Percentiles rank a stretch among this genome's conserved stretches.
Conservation (phyloP, 2,329 filamentous ascomycete genomes). For the Fusarium fujikuroi region DNA sequence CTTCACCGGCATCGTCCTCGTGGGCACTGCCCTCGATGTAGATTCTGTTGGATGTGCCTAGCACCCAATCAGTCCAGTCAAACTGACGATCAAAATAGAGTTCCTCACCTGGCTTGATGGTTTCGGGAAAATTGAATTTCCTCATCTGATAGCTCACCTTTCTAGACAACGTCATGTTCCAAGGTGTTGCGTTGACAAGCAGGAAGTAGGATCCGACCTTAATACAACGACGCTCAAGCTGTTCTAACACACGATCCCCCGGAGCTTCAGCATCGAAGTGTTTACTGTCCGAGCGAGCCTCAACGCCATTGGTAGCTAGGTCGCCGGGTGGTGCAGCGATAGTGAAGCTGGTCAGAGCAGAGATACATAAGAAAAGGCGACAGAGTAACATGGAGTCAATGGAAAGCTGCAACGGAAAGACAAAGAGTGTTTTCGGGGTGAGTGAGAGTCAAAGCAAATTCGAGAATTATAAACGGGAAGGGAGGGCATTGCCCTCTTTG, state of each 20-base stretch:
- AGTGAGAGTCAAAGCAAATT: no score
- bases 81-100: fast-evolving
- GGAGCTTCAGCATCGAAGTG: fast-evolving
- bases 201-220: background rate
- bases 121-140: background rate
- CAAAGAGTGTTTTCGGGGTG: no score
- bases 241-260: background rate
- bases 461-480: no score
- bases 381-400: background rate
- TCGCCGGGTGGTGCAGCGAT: background rate
- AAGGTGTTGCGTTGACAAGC: background rate
- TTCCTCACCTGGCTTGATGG: background rate
- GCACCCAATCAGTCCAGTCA: fast-evolving
- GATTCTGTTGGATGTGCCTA: background rate
- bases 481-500: background rate
- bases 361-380: background rate
- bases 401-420: no score
- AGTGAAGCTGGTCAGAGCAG: background rate
- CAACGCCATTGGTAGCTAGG: background rate
- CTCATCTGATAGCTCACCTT: background rate
- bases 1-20: background rate
- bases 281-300: background rate
- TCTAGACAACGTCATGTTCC: background rate
- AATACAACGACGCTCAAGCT: background rate
- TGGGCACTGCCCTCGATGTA: background rate